These are phyloP conservation scores for Wickerhamomyces alni DNA, from an alignment of 805 yeast species.

Conservation along the genomic window DNA sequence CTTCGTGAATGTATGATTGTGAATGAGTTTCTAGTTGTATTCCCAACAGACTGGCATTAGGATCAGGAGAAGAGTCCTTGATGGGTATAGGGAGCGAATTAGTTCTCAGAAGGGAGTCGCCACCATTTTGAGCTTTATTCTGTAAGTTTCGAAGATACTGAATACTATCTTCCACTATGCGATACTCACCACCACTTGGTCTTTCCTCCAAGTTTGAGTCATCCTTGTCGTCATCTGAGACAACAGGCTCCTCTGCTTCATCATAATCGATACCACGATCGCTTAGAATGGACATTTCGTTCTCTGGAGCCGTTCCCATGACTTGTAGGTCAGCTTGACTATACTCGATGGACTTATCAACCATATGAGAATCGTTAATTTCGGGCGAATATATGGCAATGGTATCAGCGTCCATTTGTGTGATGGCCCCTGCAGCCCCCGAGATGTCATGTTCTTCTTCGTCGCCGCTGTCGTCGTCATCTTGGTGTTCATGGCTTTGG, in stretches of 20 bases:
- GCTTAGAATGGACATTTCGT: not conserved
- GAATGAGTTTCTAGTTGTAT: too few relatives aligned
- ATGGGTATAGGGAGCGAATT: too few relatives aligned
- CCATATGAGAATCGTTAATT: not conserved
- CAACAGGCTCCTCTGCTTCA: constrained; percentile 8
- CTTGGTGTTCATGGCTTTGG: too few relatives aligned
- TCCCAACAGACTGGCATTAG: too few relatives aligned
- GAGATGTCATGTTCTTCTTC: too few relatives aligned
- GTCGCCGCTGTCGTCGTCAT: too few relatives aligned
- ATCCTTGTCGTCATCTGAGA: constrained; percentile 19
- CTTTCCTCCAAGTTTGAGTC: constrained; percentile 13
- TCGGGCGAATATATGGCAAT: not conserved
- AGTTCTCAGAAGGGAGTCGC: too few relatives aligned
- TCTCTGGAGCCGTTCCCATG: constrained; percentile 21
- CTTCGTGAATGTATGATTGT: too few relatives aligned
- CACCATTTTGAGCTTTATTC: not conserved
- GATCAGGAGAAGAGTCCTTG: too few relatives aligned
- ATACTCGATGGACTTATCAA: not conserved
- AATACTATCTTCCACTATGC: constrained; percentile 6
- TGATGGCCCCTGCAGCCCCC: too few relatives aligned
- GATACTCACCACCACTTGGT: constrained; percentile 24
- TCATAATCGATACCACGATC: not conserved
- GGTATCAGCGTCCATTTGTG: not conserved
- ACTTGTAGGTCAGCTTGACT: constrained; percentile 18
- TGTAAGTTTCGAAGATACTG: constrained; percentile 3